Conservation (phyloP, 2,329 filamentous ascomycete species). For the Paraphaeosphaeria sporulosa region DNA sequence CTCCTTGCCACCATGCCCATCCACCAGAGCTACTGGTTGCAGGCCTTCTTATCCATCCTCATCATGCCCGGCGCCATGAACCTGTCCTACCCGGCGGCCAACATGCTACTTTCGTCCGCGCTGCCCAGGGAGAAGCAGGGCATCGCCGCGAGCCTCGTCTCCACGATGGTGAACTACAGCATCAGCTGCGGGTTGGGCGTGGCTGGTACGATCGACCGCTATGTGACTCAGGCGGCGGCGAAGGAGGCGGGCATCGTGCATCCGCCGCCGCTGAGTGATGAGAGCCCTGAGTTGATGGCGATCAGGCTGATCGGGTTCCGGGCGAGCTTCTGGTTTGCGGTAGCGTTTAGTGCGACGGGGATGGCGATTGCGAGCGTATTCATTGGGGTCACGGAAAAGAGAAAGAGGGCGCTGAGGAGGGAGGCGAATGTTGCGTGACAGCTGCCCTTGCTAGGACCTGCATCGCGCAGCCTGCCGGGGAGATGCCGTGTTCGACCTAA, state of each 20-base stretch:
- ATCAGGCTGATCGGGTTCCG: constrained; percentile 24
- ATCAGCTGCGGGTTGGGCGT: constrained; percentile 72
- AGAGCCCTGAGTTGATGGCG: constrained; percentile 2
- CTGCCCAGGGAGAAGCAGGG: constrained; percentile 57
- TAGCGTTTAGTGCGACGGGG: constrained; percentile 23
- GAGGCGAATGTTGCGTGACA: not conserved
- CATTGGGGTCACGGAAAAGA: constrained; percentile 21
- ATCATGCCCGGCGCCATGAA: constrained; percentile 48
- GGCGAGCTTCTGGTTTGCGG: constrained; percentile 26
- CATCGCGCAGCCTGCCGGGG: not conserved
- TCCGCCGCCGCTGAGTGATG: constrained; percentile 17
- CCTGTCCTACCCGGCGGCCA: constrained; percentile 48
- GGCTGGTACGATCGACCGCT: constrained; percentile 63
- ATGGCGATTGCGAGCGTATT: constrained; percentile 25
- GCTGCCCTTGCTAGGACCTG: not conserved
- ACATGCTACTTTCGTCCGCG: constrained; percentile 46
- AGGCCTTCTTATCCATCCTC: constrained; percentile 38
- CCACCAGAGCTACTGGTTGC: constrained; percentile 53
- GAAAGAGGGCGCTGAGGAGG: constrained; percentile 13
- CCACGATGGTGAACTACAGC: constrained; percentile 72
- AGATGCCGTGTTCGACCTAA: not conserved
- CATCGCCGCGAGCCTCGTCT: constrained; percentile 64
- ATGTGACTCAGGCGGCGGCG: constrained; percentile 17
- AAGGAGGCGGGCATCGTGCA: constrained; percentile 12
- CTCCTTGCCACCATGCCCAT: constrained; percentile 49